Evolutionary conservation across 306 rosid genomes (phyloP).

Genomic region (Begonia masoniana): DNA sequence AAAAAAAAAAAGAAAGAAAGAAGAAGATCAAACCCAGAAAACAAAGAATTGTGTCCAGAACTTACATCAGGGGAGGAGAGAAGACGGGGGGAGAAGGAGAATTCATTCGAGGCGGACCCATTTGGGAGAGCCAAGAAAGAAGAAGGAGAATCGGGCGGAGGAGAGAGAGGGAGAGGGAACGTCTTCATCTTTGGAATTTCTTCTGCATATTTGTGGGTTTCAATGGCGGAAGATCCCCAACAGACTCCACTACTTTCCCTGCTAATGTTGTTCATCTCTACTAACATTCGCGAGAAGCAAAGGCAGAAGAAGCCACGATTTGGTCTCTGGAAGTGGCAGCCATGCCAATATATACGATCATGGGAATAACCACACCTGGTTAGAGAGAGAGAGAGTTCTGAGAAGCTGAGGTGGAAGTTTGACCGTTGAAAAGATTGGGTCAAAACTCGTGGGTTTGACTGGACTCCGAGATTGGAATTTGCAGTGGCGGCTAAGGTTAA

Average conservation of each 20-base stretch:
- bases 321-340: slow-evolving; percentile 3
- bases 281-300: slow-evolving; percentile 28
- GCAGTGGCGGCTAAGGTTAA: slow-evolving; percentile 7
- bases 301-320: slow-evolving; percentile 30
- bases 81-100: slow-evolving; percentile 40
- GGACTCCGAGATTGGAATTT: slow-evolving; percentile 21
- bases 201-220: slow-evolving; percentile 9
- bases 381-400: slow-evolving; percentile 16
- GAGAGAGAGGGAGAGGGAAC: slow-evolving; percentile 28
- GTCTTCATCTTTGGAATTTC: slow-evolving; percentile 56
- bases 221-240: slow-evolving; percentile 30
- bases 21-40: not conserved
- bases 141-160: slow-evolving; percentile 27
- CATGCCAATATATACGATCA: slow-evolving; percentile 1
- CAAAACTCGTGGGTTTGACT: slow-evolving; percentile 90
- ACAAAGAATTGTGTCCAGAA: not conserved
- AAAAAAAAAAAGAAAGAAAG: slow-evolving; percentile 5
- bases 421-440: slow-evolving; percentile 72
- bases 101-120: slow-evolving; percentile 48
- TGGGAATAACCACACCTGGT: not conserved
- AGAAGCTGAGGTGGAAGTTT: slow-evolving; percentile 45
- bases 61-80: slow-evolving; percentile 50
- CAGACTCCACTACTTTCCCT: slow-evolving; percentile 7
- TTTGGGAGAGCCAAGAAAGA: slow-evolving; percentile 30
- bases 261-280: slow-evolving; percentile 21